Conservation (phyloP, 1,139 yeast species). For the Candida gigantensis region DNA sequence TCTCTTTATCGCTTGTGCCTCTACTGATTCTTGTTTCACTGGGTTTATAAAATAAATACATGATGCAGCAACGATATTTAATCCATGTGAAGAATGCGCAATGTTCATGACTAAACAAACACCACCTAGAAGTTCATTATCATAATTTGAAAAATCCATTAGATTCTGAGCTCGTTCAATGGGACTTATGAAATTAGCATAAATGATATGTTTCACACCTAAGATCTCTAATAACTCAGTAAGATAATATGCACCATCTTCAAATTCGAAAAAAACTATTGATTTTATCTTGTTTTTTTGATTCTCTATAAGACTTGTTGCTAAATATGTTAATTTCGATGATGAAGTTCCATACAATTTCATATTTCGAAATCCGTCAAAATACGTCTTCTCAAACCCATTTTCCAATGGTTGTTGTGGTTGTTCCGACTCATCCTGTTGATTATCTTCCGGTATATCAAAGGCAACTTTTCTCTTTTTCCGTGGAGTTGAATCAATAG, state of each 20-base stretch:
- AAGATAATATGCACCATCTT: constrained; percentile 67
- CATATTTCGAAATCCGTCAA: background rate
- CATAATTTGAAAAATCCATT: constrained; percentile 48
- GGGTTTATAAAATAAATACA: constrained; percentile 69
- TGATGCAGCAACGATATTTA: constrained; percentile 68
- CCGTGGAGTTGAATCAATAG: background rate
- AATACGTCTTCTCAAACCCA: background rate
- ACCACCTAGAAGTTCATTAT: constrained; percentile 41
- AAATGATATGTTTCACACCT: constrained; percentile 61
- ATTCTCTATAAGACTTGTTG: constrained; percentile 54
- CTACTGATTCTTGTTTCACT: constrained; percentile 67
- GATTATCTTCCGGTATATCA: background rate
- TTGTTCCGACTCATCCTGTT: background rate
- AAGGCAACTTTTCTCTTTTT: constrained; percentile 5
- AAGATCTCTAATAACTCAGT: constrained; percentile 63
- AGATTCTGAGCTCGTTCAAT: constrained; percentile 54
- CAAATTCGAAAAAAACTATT: constrained; percentile 68
- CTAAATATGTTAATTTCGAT: constrained; percentile 59
- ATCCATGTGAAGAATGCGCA: constrained; percentile 67
- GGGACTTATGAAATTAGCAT: constrained; percentile 59
- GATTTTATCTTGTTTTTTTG: constrained; percentile 50
- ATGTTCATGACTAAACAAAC: constrained; percentile 64
- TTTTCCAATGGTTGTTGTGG: background rate
- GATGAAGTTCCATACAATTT: constrained; percentile 55
- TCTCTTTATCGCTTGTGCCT: constrained; percentile 30